Evolutionary conservation across 2,329 filamentous ascomycete species (phyloP).

Genomic region (Fusarium algeriense): DNA sequence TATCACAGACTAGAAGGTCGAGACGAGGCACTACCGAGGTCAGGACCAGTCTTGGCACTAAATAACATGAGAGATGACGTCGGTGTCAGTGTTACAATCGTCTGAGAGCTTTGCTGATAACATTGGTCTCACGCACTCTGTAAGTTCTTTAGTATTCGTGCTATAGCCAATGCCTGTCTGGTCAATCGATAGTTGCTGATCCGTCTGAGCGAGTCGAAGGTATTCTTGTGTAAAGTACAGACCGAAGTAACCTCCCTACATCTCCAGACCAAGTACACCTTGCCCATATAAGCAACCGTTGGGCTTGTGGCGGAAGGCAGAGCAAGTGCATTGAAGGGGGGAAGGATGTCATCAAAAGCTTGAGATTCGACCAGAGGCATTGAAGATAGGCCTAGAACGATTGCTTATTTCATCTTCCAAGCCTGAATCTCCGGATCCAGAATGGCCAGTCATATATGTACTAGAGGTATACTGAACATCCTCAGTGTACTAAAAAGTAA

Average conservation of each 20-base stretch:
- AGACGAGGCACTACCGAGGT: slow-evolving; percentile 32
- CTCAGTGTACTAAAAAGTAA: neutral
- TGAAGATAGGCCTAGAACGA: slow-evolving; percentile 5
- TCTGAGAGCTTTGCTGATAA: slow-evolving; percentile 1
- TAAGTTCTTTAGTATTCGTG: neutral
- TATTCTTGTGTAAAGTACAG: neutral
- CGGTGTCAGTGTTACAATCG: slow-evolving; percentile 13
- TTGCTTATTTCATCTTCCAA: neutral
- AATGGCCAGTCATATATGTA: neutral
- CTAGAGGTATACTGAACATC: neutral
- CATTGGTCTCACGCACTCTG: neutral
- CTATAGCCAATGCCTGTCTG: neutral
- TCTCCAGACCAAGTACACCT: neutral
- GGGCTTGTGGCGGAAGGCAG: neutral
- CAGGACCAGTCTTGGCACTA: slow-evolving; percentile 25
- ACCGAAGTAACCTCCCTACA: neutral
- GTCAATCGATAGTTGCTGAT: neutral
- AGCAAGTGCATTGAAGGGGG: neutral
- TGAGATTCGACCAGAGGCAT: slow-evolving; percentile 1
- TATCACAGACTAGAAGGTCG: slow-evolving; percentile 31
- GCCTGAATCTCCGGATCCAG: neutral
- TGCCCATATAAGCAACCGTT: slow-evolving; percentile 2
- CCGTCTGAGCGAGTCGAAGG: neutral
- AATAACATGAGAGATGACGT: slow-evolving; percentile 33
- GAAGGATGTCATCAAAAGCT: neutral